phyloP scores from a whole-genome alignment of 2,329 filamentous ascomycete species.

The Diplodia intermedia region DNA sequence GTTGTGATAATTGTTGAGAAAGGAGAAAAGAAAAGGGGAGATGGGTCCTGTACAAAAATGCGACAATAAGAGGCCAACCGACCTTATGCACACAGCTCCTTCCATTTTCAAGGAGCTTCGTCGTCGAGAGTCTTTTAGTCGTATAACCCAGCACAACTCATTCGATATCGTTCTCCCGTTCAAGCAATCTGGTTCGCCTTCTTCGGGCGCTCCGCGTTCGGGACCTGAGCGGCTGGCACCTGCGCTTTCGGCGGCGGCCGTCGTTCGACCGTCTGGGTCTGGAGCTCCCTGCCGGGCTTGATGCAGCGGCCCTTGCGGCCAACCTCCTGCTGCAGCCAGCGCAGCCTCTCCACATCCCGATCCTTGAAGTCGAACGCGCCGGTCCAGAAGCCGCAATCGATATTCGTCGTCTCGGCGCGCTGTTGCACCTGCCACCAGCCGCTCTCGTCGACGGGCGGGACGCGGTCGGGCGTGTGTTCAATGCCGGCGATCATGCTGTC shows the following conservation, averaged over 20 bases:
- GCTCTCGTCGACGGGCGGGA: constrained; percentile 47
- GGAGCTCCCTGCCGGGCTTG: constrained; percentile 36
- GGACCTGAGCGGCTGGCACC: not conserved
- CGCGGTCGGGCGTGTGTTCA: constrained; percentile 39
- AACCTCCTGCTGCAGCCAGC: constrained; percentile 47
- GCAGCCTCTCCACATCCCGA: constrained; percentile 42
- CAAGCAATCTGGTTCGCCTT: constrained; percentile 1
- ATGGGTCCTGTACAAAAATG: constrained; percentile 16
- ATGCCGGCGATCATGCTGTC: constrained; percentile 49
- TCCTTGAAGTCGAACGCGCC: constrained; percentile 47
- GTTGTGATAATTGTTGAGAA: not conserved
- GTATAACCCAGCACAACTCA: not conserved
- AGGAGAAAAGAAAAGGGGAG: not conserved
- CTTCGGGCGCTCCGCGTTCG: not conserved
- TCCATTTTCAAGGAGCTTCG: not conserved
- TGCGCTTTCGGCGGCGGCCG: not conserved
- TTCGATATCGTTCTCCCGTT: constrained; percentile 5
- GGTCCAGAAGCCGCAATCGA: constrained; percentile 51
- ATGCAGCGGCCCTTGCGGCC: constrained; percentile 49
- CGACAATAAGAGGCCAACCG: not conserved
- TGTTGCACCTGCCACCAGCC: constrained; percentile 42
- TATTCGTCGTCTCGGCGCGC: constrained; percentile 48
- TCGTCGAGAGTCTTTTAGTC: not conserved
- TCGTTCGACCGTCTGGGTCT: constrained; percentile 8
- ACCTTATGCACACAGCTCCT: constrained; percentile 15